phyloP scores from a whole-genome alignment of 2,329 filamentous ascomycete genomes.

The Cladosporium sp. region DNA sequence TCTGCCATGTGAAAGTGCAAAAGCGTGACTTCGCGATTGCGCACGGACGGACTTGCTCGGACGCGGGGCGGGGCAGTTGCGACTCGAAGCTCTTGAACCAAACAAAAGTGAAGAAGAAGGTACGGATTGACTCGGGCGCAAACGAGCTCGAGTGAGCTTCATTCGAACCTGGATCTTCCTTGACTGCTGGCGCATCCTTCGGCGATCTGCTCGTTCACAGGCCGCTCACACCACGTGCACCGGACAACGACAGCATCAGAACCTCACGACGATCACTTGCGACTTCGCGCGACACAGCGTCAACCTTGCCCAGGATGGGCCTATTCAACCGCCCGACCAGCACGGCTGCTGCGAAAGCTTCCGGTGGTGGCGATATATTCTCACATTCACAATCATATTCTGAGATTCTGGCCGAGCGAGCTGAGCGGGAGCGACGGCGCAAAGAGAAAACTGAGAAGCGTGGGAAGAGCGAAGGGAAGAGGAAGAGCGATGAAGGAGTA shows the following conservation, averaged over 20 bases:
- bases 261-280: slow-evolving; percentile 1
- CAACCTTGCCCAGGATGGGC: slow-evolving; percentile 28
- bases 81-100: not conserved
- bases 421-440: slow-evolving; percentile 36
- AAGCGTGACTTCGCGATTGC: slow-evolving; percentile 2
- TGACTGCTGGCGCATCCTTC: not conserved
- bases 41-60: slow-evolving; percentile 3
- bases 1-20: slow-evolving; percentile 1
- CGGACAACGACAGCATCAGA: not conserved
- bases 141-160: not conserved
- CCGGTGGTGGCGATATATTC: slow-evolving; percentile 42
- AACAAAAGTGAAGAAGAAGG: not conserved
- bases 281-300: not conserved
- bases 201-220: not conserved
- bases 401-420: slow-evolving; percentile 43
- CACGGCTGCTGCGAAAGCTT: slow-evolving; percentile 23
- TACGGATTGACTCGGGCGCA: not conserved
- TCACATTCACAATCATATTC: slow-evolving; percentile 45
- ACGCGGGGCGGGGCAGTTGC: slow-evolving; percentile 5
- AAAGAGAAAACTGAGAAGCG: slow-evolving; percentile 15
- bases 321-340: slow-evolving; percentile 37
- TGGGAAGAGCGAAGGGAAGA: slow-evolving; percentile 7
- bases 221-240: not conserved
- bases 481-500: slow-evolving; percentile 14
- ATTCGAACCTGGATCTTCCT: not conserved